Percentiles rank a stretch among this genome's conserved stretches.
Evolutionary conservation across 805 yeast genomes (phyloP).

Genomic region (Yarrowia osloensis): DNA sequence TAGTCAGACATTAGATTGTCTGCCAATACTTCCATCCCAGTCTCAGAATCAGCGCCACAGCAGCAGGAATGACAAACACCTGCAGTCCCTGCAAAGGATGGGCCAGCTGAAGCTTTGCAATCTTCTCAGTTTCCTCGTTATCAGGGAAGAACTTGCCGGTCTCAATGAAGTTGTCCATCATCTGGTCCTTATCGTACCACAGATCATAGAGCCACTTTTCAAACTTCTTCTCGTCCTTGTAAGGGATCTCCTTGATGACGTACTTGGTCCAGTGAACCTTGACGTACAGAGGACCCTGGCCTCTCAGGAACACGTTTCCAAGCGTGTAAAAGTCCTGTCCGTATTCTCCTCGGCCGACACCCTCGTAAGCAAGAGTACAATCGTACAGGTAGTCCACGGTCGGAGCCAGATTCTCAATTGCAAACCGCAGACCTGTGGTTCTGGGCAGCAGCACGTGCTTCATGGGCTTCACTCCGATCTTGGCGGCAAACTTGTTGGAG

Average conservation of each 20-base stretch:
- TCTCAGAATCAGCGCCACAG: background rate
- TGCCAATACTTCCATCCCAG: slow-evolving; percentile 19
- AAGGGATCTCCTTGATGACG: slow-evolving; percentile 64
- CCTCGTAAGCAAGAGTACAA: slow-evolving; percentile 79
- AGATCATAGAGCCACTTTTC: slow-evolving; percentile 70
- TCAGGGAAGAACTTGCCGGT: slow-evolving; percentile 28
- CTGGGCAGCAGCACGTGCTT: slow-evolving; percentile 79
- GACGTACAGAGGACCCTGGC: slow-evolving; percentile 69
- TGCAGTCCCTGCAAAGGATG: slow-evolving; percentile 7
- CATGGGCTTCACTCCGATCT: slow-evolving; percentile 48
- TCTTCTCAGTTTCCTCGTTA: slow-evolving; percentile 18
- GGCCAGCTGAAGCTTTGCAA: slow-evolving; percentile 8
- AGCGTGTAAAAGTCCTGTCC: slow-evolving; percentile 80
- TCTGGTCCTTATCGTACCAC: slow-evolving; percentile 78
- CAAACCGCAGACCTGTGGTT: slow-evolving; percentile 71
- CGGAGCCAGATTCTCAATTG: slow-evolving; percentile 54
- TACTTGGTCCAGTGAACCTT: slow-evolving; percentile 65
- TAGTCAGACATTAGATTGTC: background rate
- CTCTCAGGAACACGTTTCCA: slow-evolving; percentile 61
- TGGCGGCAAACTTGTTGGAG: slow-evolving; percentile 59
- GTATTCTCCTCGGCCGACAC: slow-evolving; percentile 57
- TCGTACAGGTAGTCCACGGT: slow-evolving; percentile 63
- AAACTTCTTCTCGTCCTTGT: slow-evolving; percentile 55
- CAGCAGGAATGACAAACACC: slow-evolving; percentile 27
- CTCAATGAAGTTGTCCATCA: slow-evolving; percentile 50